Base-by-base conservation (phyloP, 495 filamentous ascomycete species). In the Talaromyces trachyspermus region DNA sequence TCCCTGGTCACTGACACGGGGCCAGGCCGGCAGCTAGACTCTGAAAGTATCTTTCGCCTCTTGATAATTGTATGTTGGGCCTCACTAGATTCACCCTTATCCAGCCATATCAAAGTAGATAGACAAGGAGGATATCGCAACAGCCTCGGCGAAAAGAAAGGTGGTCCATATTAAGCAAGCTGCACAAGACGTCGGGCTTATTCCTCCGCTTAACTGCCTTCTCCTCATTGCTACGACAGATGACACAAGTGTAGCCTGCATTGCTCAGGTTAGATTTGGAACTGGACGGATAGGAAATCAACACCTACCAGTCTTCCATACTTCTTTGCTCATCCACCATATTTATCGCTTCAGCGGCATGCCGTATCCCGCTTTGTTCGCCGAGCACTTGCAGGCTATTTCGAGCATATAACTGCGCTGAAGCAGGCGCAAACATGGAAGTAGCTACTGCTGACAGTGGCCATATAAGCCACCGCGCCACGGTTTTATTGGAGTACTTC, bases 251-350 rank as follows among this genome's bases (percentile, higher is more conserved):
- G 39, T 27, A 42, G 12, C 39, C 39, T 42, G 14, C 15, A 9
- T 9, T n/a, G 10, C 19, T n/a, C 17, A 38, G 10, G 10, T 42
- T 22, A 42, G 39, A 26, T n/a, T 24, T n/a, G 4, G 10, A 41
- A 24, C 20, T 1, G 25, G 5, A n/a, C 3, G n/a, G 39, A 14
- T 26, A 9, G 4, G 22, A 22, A 25, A 42, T 8, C 39, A 25
- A n/a, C n/a, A n/a, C n/a, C n/a, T 42, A 27, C 39, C 39, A 42
- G 14, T 42, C 39, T 5, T 42, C 39, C 23, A 42, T n/a, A 1
- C 11, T 42, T 14, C 25, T 5, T 3, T 10, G 17, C 5, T 27
- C 17, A 42, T 42, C 39, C 20, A 42, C 12, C 39, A 42, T 42
- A 27, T 42, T 42, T n/a, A 26, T 26, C 6, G 17, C 17, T 19